These are phyloP conservation scores for Erysimum cheiranthoides DNA, from an alignment of 345 rosid species.

Conservation along the genomic window DNA sequence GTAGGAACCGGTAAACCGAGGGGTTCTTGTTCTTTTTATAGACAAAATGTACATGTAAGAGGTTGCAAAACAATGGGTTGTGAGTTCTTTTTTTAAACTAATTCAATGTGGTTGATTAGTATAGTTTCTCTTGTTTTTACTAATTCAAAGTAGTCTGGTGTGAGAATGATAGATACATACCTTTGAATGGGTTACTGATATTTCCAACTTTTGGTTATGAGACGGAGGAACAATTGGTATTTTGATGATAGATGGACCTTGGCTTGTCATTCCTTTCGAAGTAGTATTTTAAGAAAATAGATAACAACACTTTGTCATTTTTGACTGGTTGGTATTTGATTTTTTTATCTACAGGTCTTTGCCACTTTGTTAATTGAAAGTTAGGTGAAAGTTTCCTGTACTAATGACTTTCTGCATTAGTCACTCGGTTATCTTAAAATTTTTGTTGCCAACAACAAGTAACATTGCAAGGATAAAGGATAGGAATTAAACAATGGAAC, in stretches of 20 bases:
- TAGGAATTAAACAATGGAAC: too few relatives aligned
- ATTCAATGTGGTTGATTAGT: constrained; percentile 28
- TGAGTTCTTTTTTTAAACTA: constrained; percentile 11
- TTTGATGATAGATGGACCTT: neutral
- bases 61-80: constrained; percentile 19
- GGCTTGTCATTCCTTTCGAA: neutral
- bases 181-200: neutral
- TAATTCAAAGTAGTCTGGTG: constrained; percentile 1
- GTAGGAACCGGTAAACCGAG: constrained; percentile 23
- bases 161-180: constrained; percentile 17
- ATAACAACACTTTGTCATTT: neutral
- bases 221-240: neutral
- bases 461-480: too few relatives aligned
- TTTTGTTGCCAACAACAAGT: too few relatives aligned
- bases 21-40: constrained; percentile 22
- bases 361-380: neutral
- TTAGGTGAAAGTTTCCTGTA: neutral
- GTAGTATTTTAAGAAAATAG: neutral
- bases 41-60: constrained; percentile 38
- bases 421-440: neutral
- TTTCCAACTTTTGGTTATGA: neutral
- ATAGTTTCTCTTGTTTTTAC: constrained; percentile 12
- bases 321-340: constrained; percentile 25
- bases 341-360: constrained; percentile 22
- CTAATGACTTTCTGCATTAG: neutral